Evolutionary conservation across 2,329 filamentous ascomycete species (phyloP), one percentile per base, ranked within the genome.

Genomic region (Mariannaea sp.): DNA sequence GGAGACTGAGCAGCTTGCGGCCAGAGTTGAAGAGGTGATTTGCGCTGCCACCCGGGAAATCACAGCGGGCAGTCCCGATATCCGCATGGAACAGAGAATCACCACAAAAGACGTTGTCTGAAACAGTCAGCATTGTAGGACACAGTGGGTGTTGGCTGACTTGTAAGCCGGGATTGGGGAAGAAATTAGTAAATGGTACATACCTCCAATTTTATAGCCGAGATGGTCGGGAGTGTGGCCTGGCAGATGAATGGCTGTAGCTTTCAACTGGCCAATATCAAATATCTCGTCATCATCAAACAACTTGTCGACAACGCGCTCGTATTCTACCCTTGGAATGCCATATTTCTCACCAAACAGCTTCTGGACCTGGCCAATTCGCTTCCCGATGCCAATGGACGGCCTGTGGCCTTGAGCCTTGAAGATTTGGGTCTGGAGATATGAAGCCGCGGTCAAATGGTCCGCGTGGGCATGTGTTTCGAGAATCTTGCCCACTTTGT

Each of bases 391-490:
- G n/a, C 80, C 75, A 5, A 86, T 77, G 0, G 61, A 58, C 0
- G 80, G 77, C 42, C 65, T 69, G 1, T 52, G 27, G 0, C 66
- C 70, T 36, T 78, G 73, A 0, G 49, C 45, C 7, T 70, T 54
- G 0, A 65, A 57, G 0, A 85, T 71, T 2, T 62, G 66, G 0
- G 68, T 65, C 59, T 84, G 81, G 0, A 88, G 73, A 62, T 86
- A 87, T 4, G 75, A 74, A 0, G 83, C 75, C 0, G 84, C 79
- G 1, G 82, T 86, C 0, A 86, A 57, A 54, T 87, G 83, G 49
- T 87, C 81, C 3, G 82, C 82, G 55, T 86, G 81, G 0, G 75
- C 78, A 63, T 88, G 84, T 0, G 85, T 87, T 58, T 88, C 85
- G 3, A 87, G 73, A 14, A 88, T 81, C 33, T 68, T 70, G 1